Base-by-base conservation (phyloP, 495 filamentous ascomycete genomes). In the Lasiosphaeria miniovina region DNA sequence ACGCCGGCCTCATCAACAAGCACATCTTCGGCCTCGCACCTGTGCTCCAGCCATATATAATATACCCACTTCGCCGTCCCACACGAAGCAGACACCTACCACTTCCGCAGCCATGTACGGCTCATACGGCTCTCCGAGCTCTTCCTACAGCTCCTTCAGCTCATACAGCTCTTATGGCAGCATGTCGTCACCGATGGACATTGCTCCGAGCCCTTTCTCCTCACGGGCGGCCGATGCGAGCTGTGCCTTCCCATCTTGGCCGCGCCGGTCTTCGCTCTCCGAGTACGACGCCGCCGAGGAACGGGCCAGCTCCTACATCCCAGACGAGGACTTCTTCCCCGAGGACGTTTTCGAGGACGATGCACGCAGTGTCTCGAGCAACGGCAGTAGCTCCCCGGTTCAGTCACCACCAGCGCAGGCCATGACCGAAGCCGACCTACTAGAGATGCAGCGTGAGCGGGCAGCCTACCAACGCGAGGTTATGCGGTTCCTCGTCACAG, bases 191-290 rank as follows among this genome's bases (percentile, higher is more conserved):
- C 80, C 82, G 60, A 76, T 84, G 64, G 82, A 84, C 63, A 84
- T 84, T 62, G 70, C 74, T 36, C 72, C 75, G 36, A 75, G 68
- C 58, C 71, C 69, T 62, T 74, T 73, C 36, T 72, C 75, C 32
- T 67, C 72, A 10, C 63, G 68, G 59, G 59, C 62, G 6, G 69
- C 75, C 64, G 75, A 75, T 58, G 63, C 73, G 8, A 69, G 62
- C 55, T 80, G 77, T 71, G 78, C 78, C 17, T 81, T 76, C 63
- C 78, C 78, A n/a, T 81, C 78, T 49, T 81, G 78, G 78, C 78
- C 78, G 10, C 71, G 74, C 49, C 68, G 78, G 15, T 70, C 72
- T 4, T 77, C 75, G 9, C 71, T 81, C 52, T 72, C 64, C 61
- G 75, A 76, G 57, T 66, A 67, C 9, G 71, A 69, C 41, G 49